Conservation (phyloP, 179 eudicot species). For the Vitellaria paradoxa region DNA sequence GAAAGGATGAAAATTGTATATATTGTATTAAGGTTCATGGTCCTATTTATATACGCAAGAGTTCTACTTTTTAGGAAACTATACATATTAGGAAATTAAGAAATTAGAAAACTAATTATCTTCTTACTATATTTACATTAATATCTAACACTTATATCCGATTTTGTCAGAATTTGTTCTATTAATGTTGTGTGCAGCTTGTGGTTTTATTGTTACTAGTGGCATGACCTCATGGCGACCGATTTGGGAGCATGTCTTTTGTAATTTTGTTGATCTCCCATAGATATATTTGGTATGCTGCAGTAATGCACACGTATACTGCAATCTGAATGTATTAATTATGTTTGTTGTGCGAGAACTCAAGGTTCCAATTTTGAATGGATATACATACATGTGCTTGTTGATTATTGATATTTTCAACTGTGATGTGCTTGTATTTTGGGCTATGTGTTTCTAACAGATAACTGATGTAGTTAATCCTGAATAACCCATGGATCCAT, state of each 20-base stretch:
- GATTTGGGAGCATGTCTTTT: background rate
- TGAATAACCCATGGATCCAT: background rate
- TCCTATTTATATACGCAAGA: too few species aligned
- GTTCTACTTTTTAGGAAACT: too few species aligned
- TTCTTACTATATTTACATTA: too few species aligned
- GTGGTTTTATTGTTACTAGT: background rate
- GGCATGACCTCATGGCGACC: conserved; percentile 1
- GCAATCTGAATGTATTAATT: too few species aligned
- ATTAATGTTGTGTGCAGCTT: background rate
- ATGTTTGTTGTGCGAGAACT: too few species aligned
- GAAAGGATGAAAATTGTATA: too few species aligned
- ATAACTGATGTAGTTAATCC: background rate
- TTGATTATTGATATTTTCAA: background rate
- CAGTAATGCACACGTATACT: background rate
- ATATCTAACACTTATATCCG: too few species aligned
- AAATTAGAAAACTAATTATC: too few species aligned
- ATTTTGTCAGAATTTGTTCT: background rate
- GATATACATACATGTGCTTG: background rate
- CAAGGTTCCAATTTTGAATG: too few species aligned
- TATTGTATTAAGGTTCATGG: too few species aligned
- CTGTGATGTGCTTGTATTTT: background rate
- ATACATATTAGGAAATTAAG: too few species aligned
- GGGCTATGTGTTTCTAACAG: background rate
- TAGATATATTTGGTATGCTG: background rate
- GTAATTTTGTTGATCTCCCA: background rate